Percentiles rank a stretch among this genome's conserved stretches.
Conservation (phyloP, 768 basidiomycete species). For the Mycena crocata region DNA sequence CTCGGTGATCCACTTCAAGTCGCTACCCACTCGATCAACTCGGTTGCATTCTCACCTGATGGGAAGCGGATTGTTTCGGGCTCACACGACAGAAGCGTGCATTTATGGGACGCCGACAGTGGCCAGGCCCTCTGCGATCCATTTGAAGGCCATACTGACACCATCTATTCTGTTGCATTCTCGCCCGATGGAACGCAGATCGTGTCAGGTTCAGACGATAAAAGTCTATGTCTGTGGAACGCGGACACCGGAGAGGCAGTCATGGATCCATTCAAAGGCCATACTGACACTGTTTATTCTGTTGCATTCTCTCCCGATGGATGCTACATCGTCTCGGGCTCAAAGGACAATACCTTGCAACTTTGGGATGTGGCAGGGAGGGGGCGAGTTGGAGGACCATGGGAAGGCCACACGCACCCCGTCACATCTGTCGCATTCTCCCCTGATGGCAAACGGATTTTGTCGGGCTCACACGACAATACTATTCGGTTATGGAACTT, state of each 20-base stretch:
- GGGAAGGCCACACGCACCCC: neutral
- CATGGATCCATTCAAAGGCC: neutral
- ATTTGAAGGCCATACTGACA: neutral
- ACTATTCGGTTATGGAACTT: neutral
- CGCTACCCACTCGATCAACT: neutral
- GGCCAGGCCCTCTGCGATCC: neutral
- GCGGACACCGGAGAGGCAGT: neutral
- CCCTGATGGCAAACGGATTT: neutral
- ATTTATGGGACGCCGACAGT: neutral
- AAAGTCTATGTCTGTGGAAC: neutral
- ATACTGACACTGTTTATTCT: neutral
- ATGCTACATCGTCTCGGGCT: neutral
- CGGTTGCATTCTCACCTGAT: conserved; percentile 3
- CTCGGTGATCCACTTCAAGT: neutral
- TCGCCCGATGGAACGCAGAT: neutral
- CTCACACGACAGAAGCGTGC: neutral
- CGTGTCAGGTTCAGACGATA: neutral
- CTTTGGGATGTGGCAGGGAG: neutral
- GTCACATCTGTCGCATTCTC: conserved; percentile 3
- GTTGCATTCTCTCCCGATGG: neutral
- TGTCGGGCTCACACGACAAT: neutral
- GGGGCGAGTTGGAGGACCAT: neutral
- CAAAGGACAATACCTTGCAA: neutral
- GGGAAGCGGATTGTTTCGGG: neutral
- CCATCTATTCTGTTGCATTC: neutral